Percentiles rank a stretch among this genome's conserved stretches.
Evolutionary conservation across 2,329 filamentous ascomycete genomes (phyloP).

Genomic region (Huntiella omanensis): DNA sequence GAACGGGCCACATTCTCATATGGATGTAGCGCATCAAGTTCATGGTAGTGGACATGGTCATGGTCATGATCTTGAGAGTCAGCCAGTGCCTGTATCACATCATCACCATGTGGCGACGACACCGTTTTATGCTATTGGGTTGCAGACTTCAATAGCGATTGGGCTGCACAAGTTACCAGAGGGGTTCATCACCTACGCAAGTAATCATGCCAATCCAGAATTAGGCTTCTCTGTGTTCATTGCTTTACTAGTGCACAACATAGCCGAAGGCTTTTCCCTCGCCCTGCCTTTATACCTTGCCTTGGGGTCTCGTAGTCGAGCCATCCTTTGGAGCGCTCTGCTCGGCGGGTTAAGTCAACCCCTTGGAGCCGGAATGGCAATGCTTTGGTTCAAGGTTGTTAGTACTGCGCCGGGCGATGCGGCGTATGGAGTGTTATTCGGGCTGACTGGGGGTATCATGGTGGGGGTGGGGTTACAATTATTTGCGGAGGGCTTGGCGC

Average conservation of each 20-base stretch:
- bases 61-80: conserved; percentile 21
- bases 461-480: conserved; percentile 77
- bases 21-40: not conserved
- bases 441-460: conserved; percentile 84
- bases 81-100: conserved; percentile 29
- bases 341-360: conserved; percentile 80
- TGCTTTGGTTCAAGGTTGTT: conserved; percentile 65
- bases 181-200: conserved; percentile 79
- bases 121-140: conserved; percentile 81
- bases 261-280: conserved; percentile 91
- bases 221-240: conserved; percentile 87
- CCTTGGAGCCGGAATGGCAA: conserved; percentile 65
- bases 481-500: conserved; percentile 65
- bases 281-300: conserved; percentile 85
- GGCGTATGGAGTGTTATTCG: conserved; percentile 67
- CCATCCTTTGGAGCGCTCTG: conserved; percentile 68
- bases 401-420: conserved; percentile 3
- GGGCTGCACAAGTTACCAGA: conserved; percentile 90
- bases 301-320: conserved; percentile 57
- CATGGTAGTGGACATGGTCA: conserved; percentile 5
- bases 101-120: conserved; percentile 94
- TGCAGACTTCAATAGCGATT: conserved; percentile 90
- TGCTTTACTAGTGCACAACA: conserved; percentile 93
- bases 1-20: not conserved
- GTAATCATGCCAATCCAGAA: conserved; percentile 81